Percentiles rank a stretch among this genome's conserved stretches.
These are phyloP conservation scores for Collariella sp. DNA, from an alignment of 495 filamentous ascomycete species.

Conservation along the genomic window DNA sequence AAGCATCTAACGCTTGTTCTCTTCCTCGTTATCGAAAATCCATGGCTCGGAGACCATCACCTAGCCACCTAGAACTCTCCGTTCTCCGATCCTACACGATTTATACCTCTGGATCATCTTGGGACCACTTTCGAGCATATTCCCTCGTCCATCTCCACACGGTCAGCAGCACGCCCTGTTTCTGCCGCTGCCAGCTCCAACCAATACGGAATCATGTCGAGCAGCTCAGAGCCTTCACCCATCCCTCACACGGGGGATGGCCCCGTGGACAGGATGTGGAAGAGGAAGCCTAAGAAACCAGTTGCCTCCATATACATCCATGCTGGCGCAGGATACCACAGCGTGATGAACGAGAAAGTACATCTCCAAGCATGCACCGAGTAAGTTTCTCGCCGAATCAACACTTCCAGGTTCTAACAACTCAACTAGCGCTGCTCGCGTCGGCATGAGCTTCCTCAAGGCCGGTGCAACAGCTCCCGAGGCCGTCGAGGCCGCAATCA, in stretches of 20 bases:
- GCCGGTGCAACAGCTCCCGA: constrained; percentile 74
- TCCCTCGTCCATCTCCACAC: background rate
- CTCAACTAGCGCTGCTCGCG: constrained; percentile 58
- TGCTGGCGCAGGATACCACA: constrained; percentile 94
- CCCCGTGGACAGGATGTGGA: constrained; percentile 17
- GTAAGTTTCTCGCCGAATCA: constrained; percentile 45
- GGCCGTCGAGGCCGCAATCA: constrained; percentile 87
- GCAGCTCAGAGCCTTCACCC: background rate
- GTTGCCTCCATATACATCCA: constrained; percentile 80
- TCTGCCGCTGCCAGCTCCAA: background rate
- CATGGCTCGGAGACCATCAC: too few species aligned
- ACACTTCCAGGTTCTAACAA: background rate
- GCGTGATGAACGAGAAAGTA: constrained; percentile 65
- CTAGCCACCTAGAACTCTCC: too few species aligned
- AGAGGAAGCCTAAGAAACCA: constrained; percentile 13
- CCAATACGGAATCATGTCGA: background rate
- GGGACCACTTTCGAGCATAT: background rate
- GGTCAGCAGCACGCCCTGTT: too few species aligned
- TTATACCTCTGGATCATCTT: background rate
- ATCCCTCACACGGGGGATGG: constrained; percentile 16
- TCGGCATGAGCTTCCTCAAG: constrained; percentile 69
- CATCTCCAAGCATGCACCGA: constrained; percentile 80
- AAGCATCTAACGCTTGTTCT: background rate
- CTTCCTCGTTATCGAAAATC: background rate
- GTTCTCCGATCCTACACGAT: background rate